Percentiles rank a stretch among this genome's conserved stretches.
Evolutionary conservation across 1,284 basidiomycete genomes (phyloP).

Genomic region (Wallemia ichthyophaga): DNA sequence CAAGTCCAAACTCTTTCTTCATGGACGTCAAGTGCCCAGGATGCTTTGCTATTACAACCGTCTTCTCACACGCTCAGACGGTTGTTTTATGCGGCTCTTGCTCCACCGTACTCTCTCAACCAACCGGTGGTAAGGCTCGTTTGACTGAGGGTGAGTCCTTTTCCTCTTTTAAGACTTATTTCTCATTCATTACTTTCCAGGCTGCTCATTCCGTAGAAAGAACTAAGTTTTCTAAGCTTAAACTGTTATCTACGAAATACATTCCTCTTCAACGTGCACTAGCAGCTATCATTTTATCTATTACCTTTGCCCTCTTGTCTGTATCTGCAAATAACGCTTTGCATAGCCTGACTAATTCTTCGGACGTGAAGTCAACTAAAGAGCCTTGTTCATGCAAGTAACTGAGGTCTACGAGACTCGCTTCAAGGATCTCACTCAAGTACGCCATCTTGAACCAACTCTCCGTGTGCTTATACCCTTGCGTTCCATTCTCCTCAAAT

Average conservation of each 20-base stretch:
- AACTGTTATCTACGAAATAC: slow-evolving; percentile 1
- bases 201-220: slow-evolving; percentile 62
- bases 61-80: slow-evolving; percentile 83
- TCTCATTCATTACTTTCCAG: slow-evolving; percentile 16
- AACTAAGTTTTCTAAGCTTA: slow-evolving; percentile 24
- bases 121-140: slow-evolving; percentile 93
- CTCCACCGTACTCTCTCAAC: slow-evolving; percentile 85
- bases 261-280: slow-evolving; percentile 60
- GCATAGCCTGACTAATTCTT: slow-evolving; percentile 53
- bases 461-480: slow-evolving; percentile 3
- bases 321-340: slow-evolving; percentile 73
- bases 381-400: slow-evolving; percentile 77
- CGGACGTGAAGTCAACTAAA: slow-evolving; percentile 59
- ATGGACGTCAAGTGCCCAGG: slow-evolving; percentile 99
- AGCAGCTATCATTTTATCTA: slow-evolving; percentile 52
- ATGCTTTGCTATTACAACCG: slow-evolving; percentile 79
- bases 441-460: slow-evolving; percentile 90
- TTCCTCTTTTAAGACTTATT: background rate
- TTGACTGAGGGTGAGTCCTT: slow-evolving; percentile 70
- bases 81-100: slow-evolving; percentile 79
- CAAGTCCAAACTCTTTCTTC: slow-evolving; percentile 92
- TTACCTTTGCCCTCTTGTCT: slow-evolving; percentile 42
- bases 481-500: slow-evolving; percentile 26
- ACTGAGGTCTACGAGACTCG: slow-evolving; percentile 71
- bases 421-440: slow-evolving; percentile 66